These are phyloP conservation scores for Thecaphora frezii DNA, from an alignment of 1,284 basidiomycete species.

Conservation along the genomic window DNA sequence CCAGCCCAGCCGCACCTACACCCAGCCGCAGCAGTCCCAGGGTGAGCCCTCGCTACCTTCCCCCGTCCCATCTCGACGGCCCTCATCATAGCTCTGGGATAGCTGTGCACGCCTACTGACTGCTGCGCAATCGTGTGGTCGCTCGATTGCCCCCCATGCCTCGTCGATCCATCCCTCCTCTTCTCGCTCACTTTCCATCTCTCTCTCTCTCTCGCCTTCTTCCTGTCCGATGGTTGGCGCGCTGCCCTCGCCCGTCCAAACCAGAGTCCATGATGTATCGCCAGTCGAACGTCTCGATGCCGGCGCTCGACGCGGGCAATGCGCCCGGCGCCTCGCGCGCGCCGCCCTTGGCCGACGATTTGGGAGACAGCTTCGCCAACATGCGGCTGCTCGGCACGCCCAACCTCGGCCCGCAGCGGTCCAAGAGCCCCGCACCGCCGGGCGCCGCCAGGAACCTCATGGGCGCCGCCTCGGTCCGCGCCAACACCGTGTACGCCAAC, in stretches of 20 bases:
- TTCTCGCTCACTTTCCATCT: too few relatives aligned
- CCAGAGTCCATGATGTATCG: conserved; percentile 42
- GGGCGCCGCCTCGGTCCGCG: conserved; percentile 20
- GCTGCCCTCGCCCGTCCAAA: not conserved
- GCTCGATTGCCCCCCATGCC: too few relatives aligned
- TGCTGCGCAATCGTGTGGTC: too few relatives aligned
- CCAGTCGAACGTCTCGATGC: conserved; percentile 50
- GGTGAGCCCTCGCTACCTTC: not conserved
- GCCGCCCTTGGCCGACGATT: conserved; percentile 45
- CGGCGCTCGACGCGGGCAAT: conserved; percentile 22
- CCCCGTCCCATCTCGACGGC: not conserved
- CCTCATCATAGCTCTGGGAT: too few relatives aligned
- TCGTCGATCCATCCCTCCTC: too few relatives aligned
- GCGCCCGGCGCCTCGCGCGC: conserved; percentile 8
- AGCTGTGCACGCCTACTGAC: too few relatives aligned
- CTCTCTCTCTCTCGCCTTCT: not conserved
- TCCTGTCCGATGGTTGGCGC: not conserved
- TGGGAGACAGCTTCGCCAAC: conserved; percentile 40
- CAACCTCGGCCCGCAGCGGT: conserved; percentile 29
- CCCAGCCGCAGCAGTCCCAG: conserved; percentile 13
- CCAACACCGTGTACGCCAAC: conserved; percentile 45
- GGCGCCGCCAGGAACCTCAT: not conserved
- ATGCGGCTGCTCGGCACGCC: conserved; percentile 42
- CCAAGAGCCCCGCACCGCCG: conserved; percentile 14
- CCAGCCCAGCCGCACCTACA: not conserved